Conservation (phyloP, 2,329 filamentous ascomycete genomes). For the Coniochaeta sp. region DNA sequence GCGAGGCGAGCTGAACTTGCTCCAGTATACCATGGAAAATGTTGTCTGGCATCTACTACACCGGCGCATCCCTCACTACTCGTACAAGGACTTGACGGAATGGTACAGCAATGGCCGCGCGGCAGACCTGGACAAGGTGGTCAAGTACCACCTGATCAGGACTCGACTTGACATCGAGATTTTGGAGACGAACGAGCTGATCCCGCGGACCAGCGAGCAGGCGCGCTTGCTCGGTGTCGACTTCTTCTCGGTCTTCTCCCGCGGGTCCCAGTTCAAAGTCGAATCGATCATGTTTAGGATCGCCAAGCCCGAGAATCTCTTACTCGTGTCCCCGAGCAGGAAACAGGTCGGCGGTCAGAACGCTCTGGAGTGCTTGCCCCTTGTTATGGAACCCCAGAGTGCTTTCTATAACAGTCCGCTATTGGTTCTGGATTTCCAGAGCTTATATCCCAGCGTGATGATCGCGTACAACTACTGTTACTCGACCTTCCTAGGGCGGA, state of each 20-base stretch:
- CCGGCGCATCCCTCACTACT: conserved; percentile 80
- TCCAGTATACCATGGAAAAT: conserved; percentile 96
- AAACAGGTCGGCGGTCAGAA: conserved; percentile 94
- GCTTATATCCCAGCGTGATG: conserved; percentile 94
- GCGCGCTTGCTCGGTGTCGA: conserved; percentile 88
- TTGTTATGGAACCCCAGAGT: conserved; percentile 97
- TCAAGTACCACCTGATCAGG: conserved; percentile 71
- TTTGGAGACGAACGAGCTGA: conserved; percentile 80
- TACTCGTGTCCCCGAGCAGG: conserved; percentile 81
- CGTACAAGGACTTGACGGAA: conserved; percentile 66
- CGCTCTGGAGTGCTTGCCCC: conserved; percentile 83
- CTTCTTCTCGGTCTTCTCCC: conserved; percentile 92
- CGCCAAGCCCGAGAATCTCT: conserved; percentile 91
- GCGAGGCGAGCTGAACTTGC: conserved; percentile 81
- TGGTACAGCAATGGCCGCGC: conserved; percentile 72
- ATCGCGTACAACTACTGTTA: conserved; percentile 99
- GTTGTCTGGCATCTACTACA: conserved; percentile 88
- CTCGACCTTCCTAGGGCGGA: conserved; percentile 85
- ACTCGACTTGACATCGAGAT: conserved; percentile 84
- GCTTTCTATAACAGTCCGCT: conserved; percentile 88
- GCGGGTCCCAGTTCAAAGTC: conserved; percentile 96
- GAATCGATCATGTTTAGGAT: conserved; percentile 99
- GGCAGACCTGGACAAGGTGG: conserved; percentile 63
- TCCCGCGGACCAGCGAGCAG: conserved; percentile 87
- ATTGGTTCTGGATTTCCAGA: conserved; percentile 91